A percentile compares a stretch with the other conserved stretches of the same genome.
phyloP scores from a whole-genome alignment of 2,329 filamentous ascomycete species.

The Trichophyton simii region DNA sequence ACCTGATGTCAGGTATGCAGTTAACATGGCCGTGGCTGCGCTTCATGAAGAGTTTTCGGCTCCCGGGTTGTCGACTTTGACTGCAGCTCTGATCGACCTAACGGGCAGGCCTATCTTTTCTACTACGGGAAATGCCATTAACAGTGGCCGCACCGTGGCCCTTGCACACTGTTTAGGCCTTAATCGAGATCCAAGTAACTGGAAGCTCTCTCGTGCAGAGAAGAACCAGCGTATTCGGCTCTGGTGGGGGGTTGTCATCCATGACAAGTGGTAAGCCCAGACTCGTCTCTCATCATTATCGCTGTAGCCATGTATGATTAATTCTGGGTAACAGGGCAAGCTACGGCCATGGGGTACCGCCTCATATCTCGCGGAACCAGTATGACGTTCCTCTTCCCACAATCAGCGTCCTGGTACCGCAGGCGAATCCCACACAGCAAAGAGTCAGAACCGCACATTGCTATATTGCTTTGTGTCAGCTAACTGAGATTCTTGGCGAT shows the following conservation, averaged over 20 bases:
- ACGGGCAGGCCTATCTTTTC: conserved; percentile 49
- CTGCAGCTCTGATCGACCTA: conserved; percentile 46
- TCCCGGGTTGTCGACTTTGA: conserved; percentile 47
- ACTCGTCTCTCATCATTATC: background rate
- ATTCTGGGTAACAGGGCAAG: conserved; percentile 33
- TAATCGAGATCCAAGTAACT: conserved; percentile 43
- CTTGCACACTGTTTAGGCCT: conserved; percentile 45
- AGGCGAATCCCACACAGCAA: conserved; percentile 28
- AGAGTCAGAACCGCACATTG: conserved; percentile 37
- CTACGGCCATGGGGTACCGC: conserved; percentile 44
- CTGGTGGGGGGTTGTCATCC: conserved; percentile 47
- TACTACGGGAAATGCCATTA: conserved; percentile 46
- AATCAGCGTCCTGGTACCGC: conserved; percentile 28
- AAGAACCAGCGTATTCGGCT: conserved; percentile 41
- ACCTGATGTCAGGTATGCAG: conserved; percentile 48
- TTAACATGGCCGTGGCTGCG: conserved; percentile 50
- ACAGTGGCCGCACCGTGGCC: conserved; percentile 41
- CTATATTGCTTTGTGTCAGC: conserved; percentile 41
- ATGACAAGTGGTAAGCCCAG: conserved; percentile 39
- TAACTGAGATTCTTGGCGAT: conserved; percentile 38
- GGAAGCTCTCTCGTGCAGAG: conserved; percentile 40
- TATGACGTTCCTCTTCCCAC: conserved; percentile 45
- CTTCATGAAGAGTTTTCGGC: conserved; percentile 48
- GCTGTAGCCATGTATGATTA: conserved; percentile 6
- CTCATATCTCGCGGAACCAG: conserved; percentile 41